phyloP scores from a whole-genome alignment of 1,284 basidiomycete species.

The Trametes hirsuta region DNA sequence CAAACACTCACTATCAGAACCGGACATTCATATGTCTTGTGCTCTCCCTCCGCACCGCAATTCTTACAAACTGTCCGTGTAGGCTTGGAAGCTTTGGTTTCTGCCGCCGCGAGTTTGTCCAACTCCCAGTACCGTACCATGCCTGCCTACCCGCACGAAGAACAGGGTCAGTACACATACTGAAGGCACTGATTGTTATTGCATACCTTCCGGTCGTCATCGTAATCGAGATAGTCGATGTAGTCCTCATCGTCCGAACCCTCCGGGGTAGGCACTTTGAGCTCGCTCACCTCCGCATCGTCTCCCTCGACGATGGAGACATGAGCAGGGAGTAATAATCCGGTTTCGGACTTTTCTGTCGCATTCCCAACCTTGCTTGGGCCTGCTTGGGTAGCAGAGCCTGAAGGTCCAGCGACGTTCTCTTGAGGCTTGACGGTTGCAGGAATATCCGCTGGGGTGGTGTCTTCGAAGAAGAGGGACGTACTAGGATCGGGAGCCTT shows the following conservation, averaged over 20 bases:
- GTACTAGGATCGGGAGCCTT: neutral
- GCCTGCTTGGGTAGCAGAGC: neutral
- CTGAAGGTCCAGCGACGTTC: conserved; percentile 9
- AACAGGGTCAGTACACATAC: neutral
- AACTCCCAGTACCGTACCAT: conserved; percentile 66
- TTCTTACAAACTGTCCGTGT: conserved; percentile 66
- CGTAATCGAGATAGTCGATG: conserved; percentile 74
- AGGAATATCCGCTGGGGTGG: conserved; percentile 40
- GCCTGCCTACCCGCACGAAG: conserved; percentile 33
- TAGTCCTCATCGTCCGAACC: conserved; percentile 56
- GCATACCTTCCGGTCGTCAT: conserved; percentile 60
- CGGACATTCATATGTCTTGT: conserved; percentile 65
- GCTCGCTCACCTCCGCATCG: conserved; percentile 44
- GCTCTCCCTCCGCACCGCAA: conserved; percentile 71
- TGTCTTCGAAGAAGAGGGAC: conserved; percentile 58
- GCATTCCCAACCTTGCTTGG: neutral
- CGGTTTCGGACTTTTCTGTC: conserved; percentile 18
- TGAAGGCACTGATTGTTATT: neutral
- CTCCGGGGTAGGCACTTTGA: conserved; percentile 42
- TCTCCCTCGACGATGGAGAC: conserved; percentile 54
- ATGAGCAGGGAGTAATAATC: conserved; percentile 64
- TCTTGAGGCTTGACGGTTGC: conserved; percentile 7
- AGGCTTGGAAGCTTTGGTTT: conserved; percentile 40
- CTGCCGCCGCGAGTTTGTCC: conserved; percentile 38
- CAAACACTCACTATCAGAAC: conserved; percentile 61